phyloP scores from a whole-genome alignment of 371 early-diverging fungal species.

The Apophysomyces elegans region DNA sequence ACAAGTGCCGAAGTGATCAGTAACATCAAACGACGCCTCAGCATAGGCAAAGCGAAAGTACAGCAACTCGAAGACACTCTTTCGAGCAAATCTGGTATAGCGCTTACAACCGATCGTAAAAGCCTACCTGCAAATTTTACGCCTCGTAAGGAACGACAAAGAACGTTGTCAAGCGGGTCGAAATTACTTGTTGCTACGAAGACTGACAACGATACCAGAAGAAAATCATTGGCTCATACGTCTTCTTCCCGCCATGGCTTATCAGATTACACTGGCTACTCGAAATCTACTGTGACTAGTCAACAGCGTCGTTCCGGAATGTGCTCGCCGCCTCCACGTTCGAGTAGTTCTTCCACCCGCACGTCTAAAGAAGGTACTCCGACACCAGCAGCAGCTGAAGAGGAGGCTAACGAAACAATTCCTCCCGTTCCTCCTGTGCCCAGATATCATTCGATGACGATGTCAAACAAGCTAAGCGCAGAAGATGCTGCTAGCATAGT shows the following conservation, averaged over 20 bases:
- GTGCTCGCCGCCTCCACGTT: slow-evolving; percentile 1
- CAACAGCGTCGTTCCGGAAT: slow-evolving; percentile 30
- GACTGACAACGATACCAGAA: slow-evolving; percentile 15
- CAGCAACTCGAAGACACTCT: slow-evolving; percentile 24
- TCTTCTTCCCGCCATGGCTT: background rate
- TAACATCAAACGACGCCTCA: slow-evolving; percentile 30
- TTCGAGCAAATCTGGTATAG: background rate
- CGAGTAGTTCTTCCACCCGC: background rate
- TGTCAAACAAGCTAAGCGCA: background rate
- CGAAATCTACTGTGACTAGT: slow-evolving; percentile 35
- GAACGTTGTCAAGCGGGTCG: slow-evolving; percentile 40
- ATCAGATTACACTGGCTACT: slow-evolving; percentile 24
- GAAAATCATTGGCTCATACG: slow-evolving; percentile 21
- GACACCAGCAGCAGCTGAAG: slow-evolving; percentile 2
- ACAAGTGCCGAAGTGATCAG: slow-evolving; percentile 18
- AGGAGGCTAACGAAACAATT: slow-evolving; percentile 1
- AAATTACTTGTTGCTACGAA: slow-evolving; percentile 15
- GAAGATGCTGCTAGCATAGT: background rate
- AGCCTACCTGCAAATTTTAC: slow-evolving; percentile 25
- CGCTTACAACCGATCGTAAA: slow-evolving; percentile 13
- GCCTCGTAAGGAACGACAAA: slow-evolving; percentile 26
- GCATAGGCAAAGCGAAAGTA: slow-evolving; percentile 37
- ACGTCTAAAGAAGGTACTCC: background rate
- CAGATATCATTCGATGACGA: slow-evolving; percentile 8
- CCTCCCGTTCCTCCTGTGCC: slow-evolving; percentile 18